These are phyloP conservation scores for Keqinozyma sinolaborantium DNA, from an alignment of 1,139 yeast genomes.

Conservation along the genomic window DNA sequence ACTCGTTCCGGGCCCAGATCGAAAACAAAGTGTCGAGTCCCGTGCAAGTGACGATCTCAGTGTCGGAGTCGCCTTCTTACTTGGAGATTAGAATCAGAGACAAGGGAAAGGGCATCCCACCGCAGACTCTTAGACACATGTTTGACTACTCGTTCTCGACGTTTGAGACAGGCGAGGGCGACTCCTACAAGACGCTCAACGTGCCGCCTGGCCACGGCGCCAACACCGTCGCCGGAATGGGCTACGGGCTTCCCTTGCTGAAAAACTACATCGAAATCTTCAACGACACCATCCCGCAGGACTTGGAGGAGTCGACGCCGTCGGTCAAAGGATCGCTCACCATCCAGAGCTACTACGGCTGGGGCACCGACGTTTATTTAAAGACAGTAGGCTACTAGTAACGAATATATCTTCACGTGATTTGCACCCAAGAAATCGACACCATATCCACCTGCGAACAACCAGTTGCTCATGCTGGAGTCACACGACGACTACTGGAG, in stretches of 20 bases:
- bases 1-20: conserved; percentile 81
- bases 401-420: not conserved
- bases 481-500: not conserved
- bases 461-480: not conserved
- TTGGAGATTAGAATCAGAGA: conserved; percentile 76
- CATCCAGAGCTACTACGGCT: conserved; percentile 76
- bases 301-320: conserved; percentile 3
- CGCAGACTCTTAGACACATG: conserved; percentile 58
- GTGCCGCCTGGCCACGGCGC: conserved; percentile 71
- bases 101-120: conserved; percentile 84
- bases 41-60: conserved; percentile 64
- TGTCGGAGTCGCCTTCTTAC: conserved; percentile 37
- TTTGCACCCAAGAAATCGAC: not conserved
- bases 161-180: conserved; percentile 59
- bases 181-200: conserved; percentile 55
- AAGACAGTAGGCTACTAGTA: conserved; percentile 19
- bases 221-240: conserved; percentile 89
- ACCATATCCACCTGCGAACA: not conserved
- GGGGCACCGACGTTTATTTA: conserved; percentile 61
- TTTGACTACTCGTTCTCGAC: conserved; percentile 88
- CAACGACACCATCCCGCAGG: conserved; percentile 27
- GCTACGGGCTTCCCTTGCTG: conserved; percentile 89
- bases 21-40: conserved; percentile 63
- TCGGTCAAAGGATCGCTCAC: conserved; percentile 60
- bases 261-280: conserved; percentile 48